Base-by-base conservation (phyloP, 352 stramenopile genomes). In the Phytophthora agathidicida region DNA sequence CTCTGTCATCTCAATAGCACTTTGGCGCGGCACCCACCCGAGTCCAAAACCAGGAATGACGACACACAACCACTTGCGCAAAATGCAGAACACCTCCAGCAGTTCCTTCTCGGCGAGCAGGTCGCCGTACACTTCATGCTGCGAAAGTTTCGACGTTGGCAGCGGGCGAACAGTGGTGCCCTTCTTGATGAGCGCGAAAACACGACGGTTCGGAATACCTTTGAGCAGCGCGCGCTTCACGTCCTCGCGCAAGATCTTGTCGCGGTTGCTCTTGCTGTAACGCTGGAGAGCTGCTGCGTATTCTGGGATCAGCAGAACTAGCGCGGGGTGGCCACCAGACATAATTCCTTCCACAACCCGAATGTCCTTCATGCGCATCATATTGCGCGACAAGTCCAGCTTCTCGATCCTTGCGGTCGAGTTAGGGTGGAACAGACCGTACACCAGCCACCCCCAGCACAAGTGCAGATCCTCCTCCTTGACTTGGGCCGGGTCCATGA, bases 351-450 rank as follows among this genome's bases (percentile, higher is more conserved):
- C 74, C 2, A 83, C 63, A 38, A 65, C 49, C 14, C 74, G 74
- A 19, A 83, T 76, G 31, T 83, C 71, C 61, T 80, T 77, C 74
- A 83, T 80, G 41, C 71, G 71, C 46, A 83, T 64, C 71, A 83
- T 80, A 55, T 83, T 83, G 22, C 71, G 57, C 13, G 74, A 83
- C 17, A 83, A 42, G 32, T 83, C 65, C 2, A 80, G 41, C 14
- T 77, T 60, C 33, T 69, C 47, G 54, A 83, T 75, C 23, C 69
- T 61, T 16, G 74, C 74, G 8, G 69, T 80, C 22, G 74, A 80
- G 57, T 83, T 83, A 5, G 74, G 74, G 59, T 83, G 74, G 57
- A 83, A 83, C 20, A 83, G 58, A 0, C 74, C 74, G 47, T 77
- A 83, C 8, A 75, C 63, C n/a, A 83, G 50, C 74, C 74, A 83